phyloP scores from a whole-genome alignment of 108 stramenopile genomes.

The Nitzschia sp. region DNA sequence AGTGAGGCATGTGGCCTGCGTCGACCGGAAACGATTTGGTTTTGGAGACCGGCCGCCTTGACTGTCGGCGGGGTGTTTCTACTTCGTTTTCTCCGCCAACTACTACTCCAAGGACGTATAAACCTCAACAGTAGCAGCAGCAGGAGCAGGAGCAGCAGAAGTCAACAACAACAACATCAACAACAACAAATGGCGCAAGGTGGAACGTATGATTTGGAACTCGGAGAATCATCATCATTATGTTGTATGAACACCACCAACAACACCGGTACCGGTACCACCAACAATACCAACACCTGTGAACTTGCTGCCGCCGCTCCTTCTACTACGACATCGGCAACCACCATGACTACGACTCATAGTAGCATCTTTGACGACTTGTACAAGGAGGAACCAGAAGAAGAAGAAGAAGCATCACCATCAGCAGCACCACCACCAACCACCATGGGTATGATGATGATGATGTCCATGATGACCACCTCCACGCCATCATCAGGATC shows the following conservation, averaged over 20 bases:
- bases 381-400: no score
- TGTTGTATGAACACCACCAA: not conserved
- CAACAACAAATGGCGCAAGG: not conserved
- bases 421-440: not conserved
- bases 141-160: not conserved
- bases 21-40: conserved; percentile 31
- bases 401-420: no score
- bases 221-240: not conserved
- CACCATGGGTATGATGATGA: no score
- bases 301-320: not conserved
- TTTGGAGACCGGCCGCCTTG: conserved; percentile 54
- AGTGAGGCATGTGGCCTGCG: conserved; percentile 56
- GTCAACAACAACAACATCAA: not conserved
- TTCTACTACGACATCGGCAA: not conserved
- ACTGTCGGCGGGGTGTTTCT: conserved; percentile 42
- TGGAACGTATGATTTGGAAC: not conserved
- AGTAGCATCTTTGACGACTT: not conserved
- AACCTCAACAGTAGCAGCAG: no score
- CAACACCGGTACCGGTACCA: not conserved
- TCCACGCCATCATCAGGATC: no score
- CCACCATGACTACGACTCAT: not conserved
- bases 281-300: not conserved
- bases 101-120: no score
- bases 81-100: conserved; percentile 24
- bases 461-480: no score